Base-by-base conservation (phyloP, 192 early-diverging fungal species). In the Podila epigama region DNA sequence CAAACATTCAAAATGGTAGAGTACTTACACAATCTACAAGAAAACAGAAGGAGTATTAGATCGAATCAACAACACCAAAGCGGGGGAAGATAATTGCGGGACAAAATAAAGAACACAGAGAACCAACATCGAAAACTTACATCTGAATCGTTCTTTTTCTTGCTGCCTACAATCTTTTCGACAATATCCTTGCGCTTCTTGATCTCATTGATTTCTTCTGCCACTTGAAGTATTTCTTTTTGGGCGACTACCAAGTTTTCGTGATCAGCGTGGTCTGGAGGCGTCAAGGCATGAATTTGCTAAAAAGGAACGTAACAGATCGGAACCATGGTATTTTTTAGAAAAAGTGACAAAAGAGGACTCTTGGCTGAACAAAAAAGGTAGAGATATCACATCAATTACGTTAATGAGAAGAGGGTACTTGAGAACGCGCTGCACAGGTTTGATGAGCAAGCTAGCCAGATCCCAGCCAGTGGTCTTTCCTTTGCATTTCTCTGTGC, bases 381-480 rank as follows among this genome's bases (percentile, higher is more conserved):
- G 13, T 39, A 29, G 31, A 8, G 3, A 51, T 15, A 13, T 20
- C 25, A 22, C 15, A 44, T 28, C 8, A 29, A 58, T 57, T 84
- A 89, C 88, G 60, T 90, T 89, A 35, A 98, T 81, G 55, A 98
- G 80, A 3, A 98, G 81, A 2, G 97, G 97, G 72, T 97, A 97
- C 79, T 96, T 96, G n/a, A 98, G 82, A n/a, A 98, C 93, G 34
- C 97, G 87, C 79, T 98, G 97, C 9, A 98, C 95, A 15, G 97
- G 97, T 69, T 98, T 98, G 79, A 98, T 95, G 7, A 98, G 81
- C 69, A 98, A 80, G 64, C 90, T 92, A 0, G 91, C 85, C 63
- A 98, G 82, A 80, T 98, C 97, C 97, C 97, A 98, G 58, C 93
- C 92, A 29, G 85, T 88, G 2, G 96, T 96, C 65, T 82, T 77